A percentile compares a stretch with the other conserved stretches of the same genome.
These are phyloP conservation scores for Blastomyces gilchristii DNA, from an alignment of 2,329 filamentous ascomycete genomes.

Conservation along the genomic window DNA sequence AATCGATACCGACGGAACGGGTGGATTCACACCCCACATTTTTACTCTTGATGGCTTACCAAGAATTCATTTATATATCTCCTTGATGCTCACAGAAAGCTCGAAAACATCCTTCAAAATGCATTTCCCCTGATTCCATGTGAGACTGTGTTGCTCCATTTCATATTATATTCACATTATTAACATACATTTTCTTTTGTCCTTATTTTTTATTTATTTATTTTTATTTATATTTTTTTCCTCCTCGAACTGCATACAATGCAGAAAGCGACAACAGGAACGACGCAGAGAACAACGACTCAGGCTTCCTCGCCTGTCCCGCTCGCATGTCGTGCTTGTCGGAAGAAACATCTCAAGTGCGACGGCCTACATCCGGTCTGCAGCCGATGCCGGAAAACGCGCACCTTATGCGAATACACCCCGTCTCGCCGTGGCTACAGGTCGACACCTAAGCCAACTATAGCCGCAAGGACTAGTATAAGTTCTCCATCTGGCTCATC, in stretches of 20 bases:
- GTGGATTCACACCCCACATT: not conserved
- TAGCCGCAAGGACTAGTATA: not conserved
- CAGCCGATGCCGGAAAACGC: conserved; percentile 51
- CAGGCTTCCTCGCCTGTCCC: conserved; percentile 27
- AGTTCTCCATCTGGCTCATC: not conserved
- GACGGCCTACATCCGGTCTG: conserved; percentile 58
- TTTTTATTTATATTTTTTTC: too few relatives aligned
- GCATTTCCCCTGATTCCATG: not conserved
- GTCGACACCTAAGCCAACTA: conserved; percentile 1
- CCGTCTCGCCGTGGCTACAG: conserved; percentile 64
- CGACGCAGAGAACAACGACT: not conserved
- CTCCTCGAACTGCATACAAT: not conserved
- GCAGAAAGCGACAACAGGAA: not conserved
- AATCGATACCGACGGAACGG: not conserved
- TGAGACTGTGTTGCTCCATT: not conserved
- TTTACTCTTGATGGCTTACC: not conserved
- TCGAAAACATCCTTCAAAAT: not conserved
- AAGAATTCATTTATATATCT: not conserved
- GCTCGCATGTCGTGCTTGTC: conserved; percentile 40
- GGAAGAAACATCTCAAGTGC: conserved; percentile 62
- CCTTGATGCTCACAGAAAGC: not conserved
- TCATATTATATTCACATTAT: not conserved
- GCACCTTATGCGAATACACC: conserved; percentile 58
- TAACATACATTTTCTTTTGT: not conserved
- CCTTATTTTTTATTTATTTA: not conserved